Evolutionary conservation across 768 basidiomycete species (phyloP).

Genomic region (Lactifluus echinatus): DNA sequence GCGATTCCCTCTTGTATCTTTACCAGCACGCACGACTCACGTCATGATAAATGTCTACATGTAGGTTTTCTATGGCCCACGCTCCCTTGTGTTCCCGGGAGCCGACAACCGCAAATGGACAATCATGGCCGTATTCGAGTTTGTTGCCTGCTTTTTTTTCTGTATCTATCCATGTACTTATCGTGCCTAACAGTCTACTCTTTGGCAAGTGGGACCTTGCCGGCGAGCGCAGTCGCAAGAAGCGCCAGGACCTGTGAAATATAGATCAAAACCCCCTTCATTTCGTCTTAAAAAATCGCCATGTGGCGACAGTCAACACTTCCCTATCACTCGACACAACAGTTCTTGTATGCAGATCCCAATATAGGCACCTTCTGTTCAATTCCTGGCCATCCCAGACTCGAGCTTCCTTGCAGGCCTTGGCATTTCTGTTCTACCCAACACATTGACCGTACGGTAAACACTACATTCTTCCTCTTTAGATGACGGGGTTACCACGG

Average conservation of each 20-base stretch:
- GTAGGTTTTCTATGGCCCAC: conserved; percentile 87
- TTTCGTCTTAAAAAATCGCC: not conserved
- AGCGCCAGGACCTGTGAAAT: not conserved
- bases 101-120: conserved; percentile 98
- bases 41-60: too few species aligned
- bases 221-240: not conserved
- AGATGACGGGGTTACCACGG: too few species aligned
- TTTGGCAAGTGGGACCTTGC: conserved; percentile 28
- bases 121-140: conserved; percentile 89
- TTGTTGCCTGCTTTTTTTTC: conserved; percentile 22
- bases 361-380: too few species aligned
- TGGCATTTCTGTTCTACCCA: too few species aligned
- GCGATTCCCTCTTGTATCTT: not conserved
- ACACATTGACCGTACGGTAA: too few species aligned
- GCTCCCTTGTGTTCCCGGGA: conserved; percentile 88
- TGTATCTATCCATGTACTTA: conserved; percentile 23
- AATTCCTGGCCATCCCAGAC: too few species aligned
- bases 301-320: not conserved
- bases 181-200: conserved; percentile 24
- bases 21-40: conserved; percentile 2
- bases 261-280: not conserved
- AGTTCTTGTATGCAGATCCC: too few species aligned
- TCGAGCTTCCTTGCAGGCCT: too few species aligned
- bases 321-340: too few species aligned
- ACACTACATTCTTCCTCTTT: too few species aligned